Evolutionary conservation across 169 alveolate genomes (phyloP).

Genomic region (Cyclospora cayetanensis): DNA sequence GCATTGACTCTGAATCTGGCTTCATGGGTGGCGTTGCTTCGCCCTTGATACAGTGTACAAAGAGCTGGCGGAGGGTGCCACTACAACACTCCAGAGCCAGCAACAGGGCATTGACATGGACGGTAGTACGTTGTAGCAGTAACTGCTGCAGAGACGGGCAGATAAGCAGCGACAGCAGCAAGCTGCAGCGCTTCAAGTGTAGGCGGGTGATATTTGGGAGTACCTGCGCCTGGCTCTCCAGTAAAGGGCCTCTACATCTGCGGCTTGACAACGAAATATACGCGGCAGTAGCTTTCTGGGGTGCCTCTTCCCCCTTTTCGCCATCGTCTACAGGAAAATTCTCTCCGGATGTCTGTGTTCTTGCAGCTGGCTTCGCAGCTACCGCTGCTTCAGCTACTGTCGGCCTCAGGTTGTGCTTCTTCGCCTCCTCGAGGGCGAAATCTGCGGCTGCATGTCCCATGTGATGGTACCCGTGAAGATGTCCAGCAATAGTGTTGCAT

Average conservation of each 20-base stretch:
- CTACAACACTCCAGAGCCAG: background rate
- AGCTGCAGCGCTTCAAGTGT: background rate
- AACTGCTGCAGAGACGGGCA: conserved; percentile 11
- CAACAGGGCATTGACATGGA: background rate
- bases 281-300: background rate
- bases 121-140: background rate
- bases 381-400: background rate
- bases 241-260: background rate
- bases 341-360: no score
- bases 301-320: no score
- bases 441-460: background rate
- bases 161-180: background rate
- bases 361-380: no score
- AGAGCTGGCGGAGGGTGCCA: background rate
- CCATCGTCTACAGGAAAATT: no score
- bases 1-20: background rate
- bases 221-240: background rate
- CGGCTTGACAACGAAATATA: background rate
- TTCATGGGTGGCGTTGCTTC: background rate
- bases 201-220: background rate
- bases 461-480: background rate
- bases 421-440: background rate
- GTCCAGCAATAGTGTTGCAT: background rate
- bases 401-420: background rate
- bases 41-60: background rate